Evolutionary conservation across 176 grass and related monocot genomes (phyloP).

Genomic region (Tuctoria greenei): DNA sequence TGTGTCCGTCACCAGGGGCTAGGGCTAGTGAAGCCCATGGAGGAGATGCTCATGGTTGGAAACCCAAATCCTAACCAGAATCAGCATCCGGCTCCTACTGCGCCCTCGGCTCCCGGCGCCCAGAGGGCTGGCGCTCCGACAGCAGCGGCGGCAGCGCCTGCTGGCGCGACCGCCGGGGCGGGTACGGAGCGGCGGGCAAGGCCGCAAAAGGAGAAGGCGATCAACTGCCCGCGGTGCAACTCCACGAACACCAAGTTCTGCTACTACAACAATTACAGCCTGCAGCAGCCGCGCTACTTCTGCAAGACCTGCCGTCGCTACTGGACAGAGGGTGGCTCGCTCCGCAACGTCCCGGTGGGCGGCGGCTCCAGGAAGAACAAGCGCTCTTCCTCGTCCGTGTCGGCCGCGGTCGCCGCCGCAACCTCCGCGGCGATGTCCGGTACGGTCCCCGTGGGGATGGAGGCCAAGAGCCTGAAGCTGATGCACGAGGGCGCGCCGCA

Average conservation of each 20-base stretch:
- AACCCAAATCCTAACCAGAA: conserved; percentile 50
- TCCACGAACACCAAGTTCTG: conserved; percentile 95
- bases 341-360: conserved; percentile 84
- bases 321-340: conserved; percentile 90
- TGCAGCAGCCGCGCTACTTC: conserved; percentile 92
- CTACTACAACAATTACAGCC: conserved; percentile 98
- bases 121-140: conserved; percentile 29
- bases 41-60: conserved; percentile 60
- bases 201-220: conserved; percentile 75
- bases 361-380: conserved; percentile 89
- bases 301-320: conserved; percentile 95
- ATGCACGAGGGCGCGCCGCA: conserved; percentile 64
- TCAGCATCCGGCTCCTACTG: conserved; percentile 10
- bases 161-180: not conserved
- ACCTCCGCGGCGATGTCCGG: conserved; percentile 42
- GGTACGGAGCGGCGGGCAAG: conserved; percentile 50
- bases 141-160: not conserved
- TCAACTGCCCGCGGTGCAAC: conserved; percentile 85
- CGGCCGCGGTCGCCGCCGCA: conserved; percentile 27
- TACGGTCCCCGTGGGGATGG: conserved; percentile 34
- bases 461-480: conserved; percentile 65
- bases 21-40: conserved; percentile 85
- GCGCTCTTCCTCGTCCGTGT: conserved; percentile 54
- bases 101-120: conserved; percentile 5
- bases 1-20: conserved; percentile 57